Conservation (phyloP, 139 green algal genomes). For the Picochlorum sp. region DNA sequence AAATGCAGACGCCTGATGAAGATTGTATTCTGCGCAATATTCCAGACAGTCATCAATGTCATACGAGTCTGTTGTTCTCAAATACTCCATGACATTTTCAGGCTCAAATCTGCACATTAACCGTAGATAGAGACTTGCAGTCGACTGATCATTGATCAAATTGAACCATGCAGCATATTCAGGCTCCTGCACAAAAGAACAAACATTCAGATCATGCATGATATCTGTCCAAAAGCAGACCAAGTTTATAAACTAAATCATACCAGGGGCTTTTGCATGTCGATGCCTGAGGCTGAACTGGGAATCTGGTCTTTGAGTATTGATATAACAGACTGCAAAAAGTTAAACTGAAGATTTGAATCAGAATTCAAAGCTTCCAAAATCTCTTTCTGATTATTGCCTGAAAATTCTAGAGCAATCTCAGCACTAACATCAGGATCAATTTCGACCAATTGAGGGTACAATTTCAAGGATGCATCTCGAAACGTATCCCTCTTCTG, state of each 20-base stretch:
- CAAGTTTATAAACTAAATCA: background rate
- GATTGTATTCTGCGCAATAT: slow-evolving; percentile 25
- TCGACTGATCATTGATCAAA: slow-evolving; percentile 7
- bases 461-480: slow-evolving; percentile 1
- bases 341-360: slow-evolving; percentile 34
- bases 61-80: slow-evolving; percentile 44
- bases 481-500: background rate
- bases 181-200: slow-evolving; percentile 6
- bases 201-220: background rate
- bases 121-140: slow-evolving; percentile 29
- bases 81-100: slow-evolving; percentile 44
- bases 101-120: slow-evolving; percentile 55
- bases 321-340: slow-evolving; percentile 5
- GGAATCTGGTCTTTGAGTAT: slow-evolving; percentile 3
- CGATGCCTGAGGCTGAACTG: background rate
- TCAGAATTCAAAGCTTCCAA: slow-evolving; percentile 13
- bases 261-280: background rate
- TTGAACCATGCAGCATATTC: background rate
- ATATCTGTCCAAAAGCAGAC: background rate
- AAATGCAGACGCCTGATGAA: slow-evolving; percentile 38
- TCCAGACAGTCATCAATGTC: slow-evolving; percentile 48
- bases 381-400: slow-evolving; percentile 20
- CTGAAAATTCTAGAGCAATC: slow-evolving; percentile 28
- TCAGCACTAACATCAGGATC: slow-evolving; percentile 9
- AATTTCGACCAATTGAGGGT: slow-evolving; percentile 9